Evolutionary conservation across 176 grass and related monocot genomes (phyloP).

Genomic region (Luzula sylvatica): DNA sequence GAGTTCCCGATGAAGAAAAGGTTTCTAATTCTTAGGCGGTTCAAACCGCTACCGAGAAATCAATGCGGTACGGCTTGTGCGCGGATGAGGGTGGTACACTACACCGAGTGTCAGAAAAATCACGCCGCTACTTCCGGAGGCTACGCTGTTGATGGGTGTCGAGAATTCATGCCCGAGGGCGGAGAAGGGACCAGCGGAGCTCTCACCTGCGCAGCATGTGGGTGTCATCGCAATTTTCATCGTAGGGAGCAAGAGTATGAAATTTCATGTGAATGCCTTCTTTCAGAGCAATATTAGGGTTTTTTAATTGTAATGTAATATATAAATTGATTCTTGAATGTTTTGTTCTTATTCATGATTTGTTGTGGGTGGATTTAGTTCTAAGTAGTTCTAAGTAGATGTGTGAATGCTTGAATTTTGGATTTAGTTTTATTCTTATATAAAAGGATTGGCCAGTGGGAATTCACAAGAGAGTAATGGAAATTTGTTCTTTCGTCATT

Average conservation of each 20-base stretch:
- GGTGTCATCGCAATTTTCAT: constrained; percentile 74
- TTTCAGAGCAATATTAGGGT: constrained; percentile 9
- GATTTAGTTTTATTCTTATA: background rate
- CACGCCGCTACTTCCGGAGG: constrained; percentile 62
- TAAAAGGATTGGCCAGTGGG: constrained; percentile 14
- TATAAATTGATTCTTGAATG: background rate
- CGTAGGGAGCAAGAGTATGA: constrained; percentile 59
- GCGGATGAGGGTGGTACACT: constrained; percentile 33
- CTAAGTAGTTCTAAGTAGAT: background rate
- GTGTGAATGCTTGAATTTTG: constrained; percentile 11
- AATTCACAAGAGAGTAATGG: background rate
- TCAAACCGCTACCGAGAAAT: constrained; percentile 28
- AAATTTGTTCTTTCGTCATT: constrained; percentile 2
- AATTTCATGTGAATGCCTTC: constrained; percentile 37
- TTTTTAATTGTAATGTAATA: background rate
- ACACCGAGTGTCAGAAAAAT: constrained; percentile 68
- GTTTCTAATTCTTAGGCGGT: constrained; percentile 52
- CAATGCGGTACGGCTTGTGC: constrained; percentile 39
- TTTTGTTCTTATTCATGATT: constrained; percentile 8
- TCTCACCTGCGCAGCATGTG: constrained; percentile 57
- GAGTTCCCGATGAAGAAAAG: constrained; percentile 52
- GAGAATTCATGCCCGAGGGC: constrained; percentile 63
- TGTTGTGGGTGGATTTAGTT: background rate
- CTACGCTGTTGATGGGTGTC: constrained; percentile 62
- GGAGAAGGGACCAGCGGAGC: constrained; percentile 42